Evolutionary conservation across 139 green algal species (phyloP).

Genomic region (Zygnema circumcarinatum): DNA sequence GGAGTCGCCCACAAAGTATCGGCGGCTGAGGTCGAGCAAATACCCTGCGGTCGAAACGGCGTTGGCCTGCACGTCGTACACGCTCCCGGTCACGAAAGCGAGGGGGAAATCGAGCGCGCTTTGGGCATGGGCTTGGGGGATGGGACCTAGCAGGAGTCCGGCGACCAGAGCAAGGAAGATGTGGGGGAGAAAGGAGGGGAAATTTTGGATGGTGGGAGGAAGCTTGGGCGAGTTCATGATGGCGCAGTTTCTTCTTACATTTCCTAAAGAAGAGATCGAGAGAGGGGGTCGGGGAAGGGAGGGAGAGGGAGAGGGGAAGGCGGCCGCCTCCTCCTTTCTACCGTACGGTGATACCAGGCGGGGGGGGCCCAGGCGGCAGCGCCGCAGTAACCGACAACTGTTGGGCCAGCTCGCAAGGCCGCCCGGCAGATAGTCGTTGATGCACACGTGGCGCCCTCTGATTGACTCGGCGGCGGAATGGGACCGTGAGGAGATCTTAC

Average conservation of each 20-base stretch:
- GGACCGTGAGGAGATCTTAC: too few relatives aligned
- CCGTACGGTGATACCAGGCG: too few relatives aligned
- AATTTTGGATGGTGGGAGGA: background rate
- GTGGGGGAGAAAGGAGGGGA: background rate
- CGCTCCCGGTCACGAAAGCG: background rate
- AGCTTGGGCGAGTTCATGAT: background rate
- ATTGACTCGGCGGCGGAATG: too few relatives aligned
- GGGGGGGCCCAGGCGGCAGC: too few relatives aligned
- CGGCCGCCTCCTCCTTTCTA: too few relatives aligned
- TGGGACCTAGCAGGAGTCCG: background rate
- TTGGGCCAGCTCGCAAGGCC: too few relatives aligned
- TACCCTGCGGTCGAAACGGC: background rate
- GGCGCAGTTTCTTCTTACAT: too few relatives aligned
- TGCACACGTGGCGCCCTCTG: too few relatives aligned
- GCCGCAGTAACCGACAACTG: too few relatives aligned
- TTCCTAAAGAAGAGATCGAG: background rate
- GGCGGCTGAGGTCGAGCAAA: background rate
- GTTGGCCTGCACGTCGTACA: background rate
- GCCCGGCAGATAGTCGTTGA: too few relatives aligned
- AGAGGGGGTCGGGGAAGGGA: background rate
- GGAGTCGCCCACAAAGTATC: background rate
- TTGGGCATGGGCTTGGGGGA: background rate
- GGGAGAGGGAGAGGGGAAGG: background rate
- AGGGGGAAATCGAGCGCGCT: background rate
- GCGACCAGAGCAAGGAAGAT: background rate